Percentiles rank a stretch among this genome's conserved stretches.
phyloP scores from a whole-genome alignment of 2,329 filamentous ascomycete species.

The Bipolaris bicolor region DNA sequence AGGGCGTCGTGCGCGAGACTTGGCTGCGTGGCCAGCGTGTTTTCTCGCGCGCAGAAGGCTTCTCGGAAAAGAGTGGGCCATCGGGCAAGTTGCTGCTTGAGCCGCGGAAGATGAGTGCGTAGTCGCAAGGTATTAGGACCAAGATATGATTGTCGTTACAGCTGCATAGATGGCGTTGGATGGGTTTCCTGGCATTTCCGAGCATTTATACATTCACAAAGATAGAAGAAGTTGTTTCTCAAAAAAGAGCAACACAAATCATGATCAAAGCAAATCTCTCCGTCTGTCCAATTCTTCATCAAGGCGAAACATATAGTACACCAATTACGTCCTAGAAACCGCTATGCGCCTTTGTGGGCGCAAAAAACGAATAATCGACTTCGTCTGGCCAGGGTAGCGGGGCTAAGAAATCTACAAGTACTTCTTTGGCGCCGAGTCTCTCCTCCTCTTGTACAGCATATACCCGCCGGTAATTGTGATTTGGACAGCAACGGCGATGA shows the following conservation, averaged over 20 bases:
- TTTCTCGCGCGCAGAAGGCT: slow-evolving; percentile 70
- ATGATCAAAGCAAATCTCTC: too few species aligned
- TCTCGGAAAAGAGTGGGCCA: slow-evolving; percentile 64
- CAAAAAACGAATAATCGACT: neutral
- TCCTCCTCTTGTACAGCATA: slow-evolving; percentile 78
- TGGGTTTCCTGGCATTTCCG: too few species aligned
- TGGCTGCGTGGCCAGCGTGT: slow-evolving; percentile 80
- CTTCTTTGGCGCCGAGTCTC: slow-evolving; percentile 83
- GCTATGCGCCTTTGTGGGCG: too few species aligned
- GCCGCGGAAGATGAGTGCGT: slow-evolving; percentile 42
- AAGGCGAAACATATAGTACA: too few species aligned
- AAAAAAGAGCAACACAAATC: too few species aligned
- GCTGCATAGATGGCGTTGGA: slow-evolving; percentile 11
- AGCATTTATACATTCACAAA: too few species aligned
- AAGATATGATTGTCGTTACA: neutral
- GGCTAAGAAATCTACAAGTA: slow-evolving; percentile 64
- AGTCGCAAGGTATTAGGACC: neutral
- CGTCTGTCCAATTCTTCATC: too few species aligned
- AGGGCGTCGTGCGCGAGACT: slow-evolving; percentile 81
- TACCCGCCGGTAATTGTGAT: slow-evolving; percentile 72
- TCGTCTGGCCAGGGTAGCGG: neutral
- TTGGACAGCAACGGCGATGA: slow-evolving; percentile 77
- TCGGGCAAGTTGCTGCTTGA: slow-evolving; percentile 60
- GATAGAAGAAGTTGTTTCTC: too few species aligned
- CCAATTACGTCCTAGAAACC: too few species aligned